Evolutionary conservation across 441 rosid genomes (phyloP), one percentile per base, ranked within the genome.

Genomic region (Aleurites moluccanus): DNA sequence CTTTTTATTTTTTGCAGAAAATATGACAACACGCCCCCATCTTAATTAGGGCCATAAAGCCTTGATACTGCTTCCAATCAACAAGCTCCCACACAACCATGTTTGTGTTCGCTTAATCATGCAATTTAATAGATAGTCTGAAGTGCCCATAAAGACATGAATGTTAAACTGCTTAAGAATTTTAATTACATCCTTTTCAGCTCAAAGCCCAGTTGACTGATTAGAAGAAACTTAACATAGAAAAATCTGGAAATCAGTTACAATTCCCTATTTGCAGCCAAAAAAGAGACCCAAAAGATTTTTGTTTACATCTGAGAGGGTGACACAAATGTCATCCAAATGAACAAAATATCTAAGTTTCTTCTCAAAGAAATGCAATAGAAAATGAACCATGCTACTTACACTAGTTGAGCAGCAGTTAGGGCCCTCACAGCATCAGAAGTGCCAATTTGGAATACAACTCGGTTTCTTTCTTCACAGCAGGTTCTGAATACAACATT

Each of bases 391-490:
- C n/a, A 14, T 63, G 25, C 9, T 28, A 30, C 89, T 80, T 77
- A 94, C 97, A 94, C 96, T 56, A 94, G 77, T 80, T 89, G 83
- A 80, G 97, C 88, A 73, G 98, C 94, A n/a, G 77, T 85, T 67
- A 94, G 76, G 70, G 97, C 98, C 80, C 97, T 94, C 70, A 84
- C 87, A 65, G 98, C 93, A 87, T 94, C 91, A 71, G 96, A 90
- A 77, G 98, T 94, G 61, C 98, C 98, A 86, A 93, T 85, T 77
- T 92, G 96, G 79, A 91, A 90, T 63, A 92, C 92, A 47, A 93
- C 90, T 10, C 63, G 92, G n/a, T 80, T 80, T 69, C 78, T 83
- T 80, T 93, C 97, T 78, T 79, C 80, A 52, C 74, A 68, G 83
- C 93, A 93, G 74, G 97, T 92, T 79, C 96, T 86, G 77, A 93